These are phyloP conservation scores for Pholiota adiposa DNA, from an alignment of 1,284 basidiomycete species.

Conservation along the genomic window DNA sequence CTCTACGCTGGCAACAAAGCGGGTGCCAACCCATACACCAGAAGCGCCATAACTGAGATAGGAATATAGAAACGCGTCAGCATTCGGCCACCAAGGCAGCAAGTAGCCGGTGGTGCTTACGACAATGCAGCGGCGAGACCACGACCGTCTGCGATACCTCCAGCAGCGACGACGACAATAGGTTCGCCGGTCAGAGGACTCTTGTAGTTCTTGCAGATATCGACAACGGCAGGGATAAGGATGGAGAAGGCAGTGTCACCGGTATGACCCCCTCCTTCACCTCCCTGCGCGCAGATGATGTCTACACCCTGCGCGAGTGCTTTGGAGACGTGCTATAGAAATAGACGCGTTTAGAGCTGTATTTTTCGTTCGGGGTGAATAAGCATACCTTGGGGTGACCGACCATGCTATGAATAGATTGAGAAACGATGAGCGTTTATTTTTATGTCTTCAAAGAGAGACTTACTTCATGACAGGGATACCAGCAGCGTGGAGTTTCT, in stretches of 20 bases:
- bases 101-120: constrained; percentile 42
- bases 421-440: neutral
- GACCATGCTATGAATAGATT: constrained; percentile 66
- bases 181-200: constrained; percentile 80
- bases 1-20: constrained; percentile 86
- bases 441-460: neutral
- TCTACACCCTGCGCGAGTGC: constrained; percentile 84
- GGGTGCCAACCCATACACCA: constrained; percentile 90
- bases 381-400: constrained; percentile 80
- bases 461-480: constrained; percentile 86
- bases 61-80: neutral
- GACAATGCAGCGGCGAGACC: constrained; percentile 80
- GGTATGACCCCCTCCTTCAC: constrained; percentile 81
- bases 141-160: constrained; percentile 83
- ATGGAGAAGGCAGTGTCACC: constrained; percentile 79
- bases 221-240: constrained; percentile 80
- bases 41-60: constrained; percentile 68
- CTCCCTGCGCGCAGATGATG: constrained; percentile 85
- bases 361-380: neutral
- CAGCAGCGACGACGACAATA: constrained; percentile 80
- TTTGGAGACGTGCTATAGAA: constrained; percentile 71
- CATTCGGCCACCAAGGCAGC: neutral
- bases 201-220: constrained; percentile 65
- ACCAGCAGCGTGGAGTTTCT: constrained; percentile 78
- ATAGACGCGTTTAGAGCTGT: neutral